Percentiles rank a stretch among this genome's conserved stretches.
These are phyloP conservation scores for Onygenales sp. DNA, from an alignment of 2,329 filamentous ascomycete genomes.

Conservation along the genomic window DNA sequence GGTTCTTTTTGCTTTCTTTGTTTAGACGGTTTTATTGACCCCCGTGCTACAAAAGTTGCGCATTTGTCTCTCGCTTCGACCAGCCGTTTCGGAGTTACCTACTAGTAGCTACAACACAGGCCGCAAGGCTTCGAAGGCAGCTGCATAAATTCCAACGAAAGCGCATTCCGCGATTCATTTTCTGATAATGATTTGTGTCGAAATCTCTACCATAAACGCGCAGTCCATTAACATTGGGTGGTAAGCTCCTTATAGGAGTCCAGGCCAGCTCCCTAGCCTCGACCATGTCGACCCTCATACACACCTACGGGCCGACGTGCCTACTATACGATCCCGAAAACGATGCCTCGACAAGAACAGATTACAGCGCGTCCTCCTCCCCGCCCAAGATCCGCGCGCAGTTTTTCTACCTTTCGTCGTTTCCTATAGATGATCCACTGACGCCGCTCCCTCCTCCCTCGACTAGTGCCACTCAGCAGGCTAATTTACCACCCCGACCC, in stretches of 20 bases:
- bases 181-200: not conserved
- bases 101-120: not conserved
- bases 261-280: too few species aligned
- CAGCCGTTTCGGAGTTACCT: not conserved
- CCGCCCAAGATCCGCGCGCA: conserved; percentile 55
- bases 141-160: not conserved
- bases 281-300: conserved; percentile 35
- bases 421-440: conserved; percentile 83
- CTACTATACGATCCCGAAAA: conserved; percentile 30
- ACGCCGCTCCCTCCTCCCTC: conserved; percentile 51
- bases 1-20: too few species aligned
- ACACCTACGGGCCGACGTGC: conserved; percentile 55
- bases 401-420: conserved; percentile 76
- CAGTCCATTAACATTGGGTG: not conserved
- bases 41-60: too few species aligned
- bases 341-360: conserved; percentile 17
- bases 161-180: not conserved
- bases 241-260: not conserved
- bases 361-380: conserved; percentile 25
- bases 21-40: too few species aligned
- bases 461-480: conserved; percentile 41
- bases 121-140: not conserved
- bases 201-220: not conserved
- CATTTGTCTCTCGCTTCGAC: not conserved
- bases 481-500: conserved; percentile 58